Conservation (phyloP, 2,329 filamentous ascomycete genomes). For the Aspergillus proliferans region DNA sequence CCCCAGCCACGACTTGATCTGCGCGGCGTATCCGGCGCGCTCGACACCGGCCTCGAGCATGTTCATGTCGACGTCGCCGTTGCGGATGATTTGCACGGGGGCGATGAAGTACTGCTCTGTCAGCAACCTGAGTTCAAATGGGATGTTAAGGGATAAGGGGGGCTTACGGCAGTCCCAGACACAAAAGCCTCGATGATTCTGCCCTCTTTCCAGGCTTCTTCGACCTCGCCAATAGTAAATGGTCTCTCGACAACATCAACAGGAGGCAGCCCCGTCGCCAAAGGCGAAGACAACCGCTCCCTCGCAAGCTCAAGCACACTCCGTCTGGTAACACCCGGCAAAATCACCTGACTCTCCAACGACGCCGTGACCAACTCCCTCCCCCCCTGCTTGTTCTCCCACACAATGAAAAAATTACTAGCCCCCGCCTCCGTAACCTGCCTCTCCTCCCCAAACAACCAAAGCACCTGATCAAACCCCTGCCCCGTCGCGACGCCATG, state of each 20-base stretch:
- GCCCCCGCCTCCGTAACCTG: constrained; percentile 87
- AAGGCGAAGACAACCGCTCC: constrained; percentile 46
- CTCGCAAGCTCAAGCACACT: constrained; percentile 69
- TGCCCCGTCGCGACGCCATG: constrained; percentile 65
- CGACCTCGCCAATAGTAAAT: constrained; percentile 74
- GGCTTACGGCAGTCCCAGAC: constrained; percentile 73
- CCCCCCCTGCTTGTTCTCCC: constrained; percentile 55
- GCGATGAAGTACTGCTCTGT: constrained; percentile 59
- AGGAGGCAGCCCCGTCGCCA: constrained; percentile 49
- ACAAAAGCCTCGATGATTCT: constrained; percentile 79
- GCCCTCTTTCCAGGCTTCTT: constrained; percentile 66
- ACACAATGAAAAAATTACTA: constrained; percentile 85
- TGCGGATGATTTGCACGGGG: constrained; percentile 62
- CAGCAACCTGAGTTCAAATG: background rate
- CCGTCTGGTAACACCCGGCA: constrained; percentile 81
- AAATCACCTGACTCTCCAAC: constrained; percentile 72
- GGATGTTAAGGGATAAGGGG: no score
- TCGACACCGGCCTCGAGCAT: constrained; percentile 36
- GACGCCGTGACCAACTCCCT: constrained; percentile 75
- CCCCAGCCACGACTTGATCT: constrained; percentile 60
- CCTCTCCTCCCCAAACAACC: constrained; percentile 74
- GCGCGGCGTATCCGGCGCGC: constrained; percentile 27
- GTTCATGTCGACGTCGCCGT: constrained; percentile 57
- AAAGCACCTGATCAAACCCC: constrained; percentile 87
- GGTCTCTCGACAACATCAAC: constrained; percentile 76